Evolutionary conservation across 2,329 filamentous ascomycete species (phyloP), one percentile per base, ranked within the genome.

Genomic region (Aspergillus udagawae): DNA sequence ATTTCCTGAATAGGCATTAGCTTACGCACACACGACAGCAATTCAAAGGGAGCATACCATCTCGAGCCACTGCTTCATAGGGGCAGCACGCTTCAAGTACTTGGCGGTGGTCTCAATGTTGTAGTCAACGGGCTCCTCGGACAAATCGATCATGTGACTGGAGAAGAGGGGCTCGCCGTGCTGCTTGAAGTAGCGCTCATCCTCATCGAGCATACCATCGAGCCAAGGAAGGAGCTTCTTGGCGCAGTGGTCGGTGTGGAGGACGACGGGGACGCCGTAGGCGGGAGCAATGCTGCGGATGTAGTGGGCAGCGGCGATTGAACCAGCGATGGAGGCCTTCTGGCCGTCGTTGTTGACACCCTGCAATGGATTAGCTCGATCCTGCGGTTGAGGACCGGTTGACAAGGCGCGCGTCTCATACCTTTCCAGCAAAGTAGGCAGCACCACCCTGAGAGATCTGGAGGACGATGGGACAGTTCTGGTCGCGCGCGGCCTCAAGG

Each of bases 141-240:
- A 94, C 70, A 97, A 81, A 79, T 99, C 94, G 73, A 97, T 96
- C 94, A 99, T 99, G 87, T 99, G 94, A 68, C 86, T 91, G 75
- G 87, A 92, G 86, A 95, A 97, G 62, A 97, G 88, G 65, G 94
- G 93, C 79, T 92, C 89, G 80, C 90, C 90, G 75, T 93, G 86
- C 75, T 86, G 77, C 88, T 97, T 95, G 89, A 96, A 97, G 83
- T 92, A 93, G 60, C 82, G 83, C 86, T 97, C 94, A 73, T 97
- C 94, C 68, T 88, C 93, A 63, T 94, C 92, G 68, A 97, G 80
- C 87, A 97, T 92, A 75, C 92, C 92, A 73, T 97, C 92, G 75
- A 97, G 83, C 93, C 93, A 97, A 62, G 94, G 94, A 57, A 97
- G 87, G 59, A 97, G 91, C 88, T 97, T 97, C 90, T 97, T 97